Evolutionary conservation across 352 stramenopile species (phyloP), one percentile per base, ranked within the genome.

Genomic region (Phytophthora ohioensis): DNA sequence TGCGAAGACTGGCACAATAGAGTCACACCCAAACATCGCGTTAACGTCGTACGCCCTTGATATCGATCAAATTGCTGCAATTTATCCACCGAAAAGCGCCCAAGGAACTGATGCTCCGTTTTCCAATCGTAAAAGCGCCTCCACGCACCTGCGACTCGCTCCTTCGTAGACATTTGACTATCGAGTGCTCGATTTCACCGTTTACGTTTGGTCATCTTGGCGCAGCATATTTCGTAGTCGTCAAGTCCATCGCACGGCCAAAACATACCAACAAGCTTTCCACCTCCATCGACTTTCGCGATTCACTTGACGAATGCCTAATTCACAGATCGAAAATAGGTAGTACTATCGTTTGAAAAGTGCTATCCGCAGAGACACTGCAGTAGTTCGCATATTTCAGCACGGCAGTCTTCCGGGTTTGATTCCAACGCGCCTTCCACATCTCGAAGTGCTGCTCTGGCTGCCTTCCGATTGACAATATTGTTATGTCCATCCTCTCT

Each of bases 361-460:
- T 27, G 1, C 21, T 27, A 27, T 27, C 21, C 21, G 38, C 3
- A 79, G 10, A 90, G 65, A 42, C 77, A 81, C 36, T 85, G 66
- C 1, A 90, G 65, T 6, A 87, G 32, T 1, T 75, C 51, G 36
- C 80, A 88, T 42, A 91, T 84, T 51, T 91, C 81, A 4, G 61
- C 43, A 8, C 84, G 84, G 17, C 81, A 91, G 57, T 91, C 84
- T 10, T 87, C 69, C 0, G 84, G 84, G 6, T 65, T 67, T 17
- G 61, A 36, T 34, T 91, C 84, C 4, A 91, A 72, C 9, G 82
- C 84, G n/a, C 64, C 42, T 45, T 89, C 84, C 3, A 91, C 60
- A 2, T 77, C 57, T 17, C 57, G 46, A 13, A 91, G 81, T 34
- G 82, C 46, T 27, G 42, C 35, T 30, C 43, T 60, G 27, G 59